A percentile compares a stretch with the other conserved stretches of the same genome.
phyloP scores from a whole-genome alignment of 2,329 filamentous ascomycete species.

The Alternaria sp. region DNA sequence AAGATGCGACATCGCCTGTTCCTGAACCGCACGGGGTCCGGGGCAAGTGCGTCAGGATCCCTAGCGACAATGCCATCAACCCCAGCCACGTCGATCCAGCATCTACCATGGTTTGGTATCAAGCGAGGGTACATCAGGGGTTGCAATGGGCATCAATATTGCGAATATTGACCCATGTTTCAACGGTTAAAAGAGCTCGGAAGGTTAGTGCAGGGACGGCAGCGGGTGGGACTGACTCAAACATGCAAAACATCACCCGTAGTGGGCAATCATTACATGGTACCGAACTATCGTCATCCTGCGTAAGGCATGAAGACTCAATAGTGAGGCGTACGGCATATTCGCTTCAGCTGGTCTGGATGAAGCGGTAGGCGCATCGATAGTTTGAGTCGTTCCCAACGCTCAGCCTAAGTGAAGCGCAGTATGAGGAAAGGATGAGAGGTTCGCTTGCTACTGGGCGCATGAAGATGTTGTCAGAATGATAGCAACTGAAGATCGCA shows the following conservation, averaged over 20 bases:
- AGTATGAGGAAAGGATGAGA: conserved; percentile 1
- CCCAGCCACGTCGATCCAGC: conserved; percentile 20
- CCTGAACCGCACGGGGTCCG: conserved; percentile 13
- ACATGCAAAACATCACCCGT: conserved; percentile 32
- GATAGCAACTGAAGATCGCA: background rate
- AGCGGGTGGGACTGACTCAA: conserved; percentile 22
- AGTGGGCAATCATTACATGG: conserved; percentile 20
- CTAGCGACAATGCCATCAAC: conserved; percentile 4
- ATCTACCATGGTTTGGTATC: conserved; percentile 21
- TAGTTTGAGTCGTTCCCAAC: conserved; percentile 4
- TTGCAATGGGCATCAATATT: conserved; percentile 15
- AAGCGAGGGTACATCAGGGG: conserved; percentile 14
- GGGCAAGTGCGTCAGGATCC: conserved; percentile 10
- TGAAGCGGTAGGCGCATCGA: conserved; percentile 5
- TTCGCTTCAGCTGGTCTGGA: conserved; percentile 7
- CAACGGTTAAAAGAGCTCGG: conserved; percentile 14
- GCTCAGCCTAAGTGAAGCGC: background rate
- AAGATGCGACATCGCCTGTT: conserved; percentile 13
- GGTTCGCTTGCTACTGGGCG: conserved; percentile 8
- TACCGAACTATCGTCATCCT: conserved; percentile 11
- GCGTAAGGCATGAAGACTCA: conserved; percentile 12
- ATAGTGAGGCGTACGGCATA: conserved; percentile 17
- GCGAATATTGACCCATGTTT: conserved; percentile 13
- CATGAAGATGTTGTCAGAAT: conserved; percentile 6
- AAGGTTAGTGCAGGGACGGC: conserved; percentile 4